A percentile compares a stretch with the other conserved stretches of the same genome.
Conservation (phyloP, 179 eudicot genomes). For the Spergularia azorica region DNA sequence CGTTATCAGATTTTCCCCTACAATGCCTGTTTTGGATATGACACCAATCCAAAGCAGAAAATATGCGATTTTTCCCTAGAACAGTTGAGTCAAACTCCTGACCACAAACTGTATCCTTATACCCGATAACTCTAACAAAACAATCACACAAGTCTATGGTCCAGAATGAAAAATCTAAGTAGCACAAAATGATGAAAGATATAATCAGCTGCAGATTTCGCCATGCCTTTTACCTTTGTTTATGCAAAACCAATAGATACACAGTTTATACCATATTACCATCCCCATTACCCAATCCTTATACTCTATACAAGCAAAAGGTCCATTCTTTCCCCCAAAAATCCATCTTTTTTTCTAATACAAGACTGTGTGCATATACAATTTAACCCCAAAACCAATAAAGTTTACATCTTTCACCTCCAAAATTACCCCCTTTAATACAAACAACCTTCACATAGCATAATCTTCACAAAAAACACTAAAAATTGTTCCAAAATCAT, state of each 20-base stretch:
- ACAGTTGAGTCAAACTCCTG: neutral
- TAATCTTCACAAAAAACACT: neutral
- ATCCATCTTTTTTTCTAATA: no score
- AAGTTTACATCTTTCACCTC: neutral
- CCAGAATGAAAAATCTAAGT: neutral
- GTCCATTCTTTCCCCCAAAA: neutral
- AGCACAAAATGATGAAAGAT: neutral
- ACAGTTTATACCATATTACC: neutral
- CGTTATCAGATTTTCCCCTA: neutral
- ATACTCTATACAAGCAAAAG: neutral
- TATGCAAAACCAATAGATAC: neutral
- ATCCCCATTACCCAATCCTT: no score
- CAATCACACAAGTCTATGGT: no score
- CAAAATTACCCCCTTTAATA: neutral
- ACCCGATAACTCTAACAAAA: no score
- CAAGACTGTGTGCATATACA: neutral
- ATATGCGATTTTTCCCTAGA: neutral
- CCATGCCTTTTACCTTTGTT: no score
- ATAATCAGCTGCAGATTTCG: neutral
- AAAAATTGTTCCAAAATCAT: neutral
- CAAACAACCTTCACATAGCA: neutral
- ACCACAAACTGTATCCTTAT: no score
- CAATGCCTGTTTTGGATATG: neutral
- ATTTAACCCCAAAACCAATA: neutral
- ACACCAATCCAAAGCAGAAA: neutral